Evolutionary conservation across 2,329 filamentous ascomycete species (phyloP).

Genomic region (Pseudogymnoascus sp.): DNA sequence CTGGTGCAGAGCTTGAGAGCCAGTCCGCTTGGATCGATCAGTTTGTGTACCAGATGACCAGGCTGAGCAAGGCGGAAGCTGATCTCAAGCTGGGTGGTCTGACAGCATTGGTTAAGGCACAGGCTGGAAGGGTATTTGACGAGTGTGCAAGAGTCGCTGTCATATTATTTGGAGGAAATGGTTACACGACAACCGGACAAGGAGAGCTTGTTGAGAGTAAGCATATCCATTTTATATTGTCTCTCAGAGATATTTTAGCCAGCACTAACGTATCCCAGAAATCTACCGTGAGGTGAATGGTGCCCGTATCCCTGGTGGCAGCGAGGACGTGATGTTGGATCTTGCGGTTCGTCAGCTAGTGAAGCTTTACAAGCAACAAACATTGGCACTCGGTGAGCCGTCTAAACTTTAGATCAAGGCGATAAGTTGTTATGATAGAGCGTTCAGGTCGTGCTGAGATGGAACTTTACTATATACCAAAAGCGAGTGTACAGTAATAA

Average conservation of each 20-base stretch:
- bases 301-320: slow-evolving; percentile 58
- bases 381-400: neutral
- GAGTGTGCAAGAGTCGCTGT: slow-evolving; percentile 64
- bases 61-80: slow-evolving; percentile 51
- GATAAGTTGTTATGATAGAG: neutral
- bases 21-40: slow-evolving; percentile 68
- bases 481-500: neutral
- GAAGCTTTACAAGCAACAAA: slow-evolving; percentile 48
- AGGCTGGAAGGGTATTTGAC: slow-evolving; percentile 63
- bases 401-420: neutral
- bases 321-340: slow-evolving; percentile 67
- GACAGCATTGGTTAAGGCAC: slow-evolving; percentile 66
- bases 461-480: neutral
- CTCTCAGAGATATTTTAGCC: neutral
- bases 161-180: slow-evolving; percentile 67
- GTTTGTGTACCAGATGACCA: slow-evolving; percentile 60
- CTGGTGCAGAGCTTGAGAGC: slow-evolving; percentile 59
- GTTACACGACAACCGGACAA: slow-evolving; percentile 61
- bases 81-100: slow-evolving; percentile 62
- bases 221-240: neutral
- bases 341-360: slow-evolving; percentile 62
- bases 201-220: slow-evolving; percentile 59
- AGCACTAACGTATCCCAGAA: slow-evolving; percentile 29
- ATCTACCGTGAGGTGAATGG: slow-evolving; percentile 59
- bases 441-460: neutral